Conservation (phyloP, 768 basidiomycete genomes). For the Mycena indigotica region DNA sequence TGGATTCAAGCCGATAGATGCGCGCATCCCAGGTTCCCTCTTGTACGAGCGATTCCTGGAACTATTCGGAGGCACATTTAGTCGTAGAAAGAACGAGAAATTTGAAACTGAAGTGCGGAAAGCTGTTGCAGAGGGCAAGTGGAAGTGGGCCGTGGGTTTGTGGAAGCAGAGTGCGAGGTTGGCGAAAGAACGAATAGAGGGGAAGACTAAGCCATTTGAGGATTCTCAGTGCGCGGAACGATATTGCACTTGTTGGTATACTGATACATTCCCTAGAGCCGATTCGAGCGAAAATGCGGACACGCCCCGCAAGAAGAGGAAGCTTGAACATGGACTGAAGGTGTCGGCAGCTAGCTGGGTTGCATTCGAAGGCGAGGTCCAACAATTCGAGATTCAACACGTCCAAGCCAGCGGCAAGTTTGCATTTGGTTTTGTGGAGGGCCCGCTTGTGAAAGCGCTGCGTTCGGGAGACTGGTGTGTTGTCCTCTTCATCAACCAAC, state of each 20-base stretch:
- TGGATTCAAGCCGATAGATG: conserved; percentile 94
- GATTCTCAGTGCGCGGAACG: too few relatives aligned
- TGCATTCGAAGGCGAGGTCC: conserved; percentile 64
- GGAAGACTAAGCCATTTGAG: conserved; percentile 31
- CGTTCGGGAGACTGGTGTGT: conserved; percentile 88
- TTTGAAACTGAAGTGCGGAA: conserved; percentile 82
- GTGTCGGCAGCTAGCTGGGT: conserved; percentile 63
- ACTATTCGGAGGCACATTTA: conserved; percentile 86
- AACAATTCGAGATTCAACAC: conserved; percentile 85
- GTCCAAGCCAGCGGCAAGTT: conserved; percentile 87
- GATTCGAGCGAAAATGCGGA: conserved; percentile 38
- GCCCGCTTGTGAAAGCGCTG: conserved; percentile 90
- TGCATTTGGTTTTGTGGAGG: conserved; percentile 94
- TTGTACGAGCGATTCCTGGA: conserved; percentile 76
- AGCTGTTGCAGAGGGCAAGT: conserved; percentile 79
- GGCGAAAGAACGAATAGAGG: conserved; percentile 64
- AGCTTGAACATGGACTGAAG: conserved; percentile 49
- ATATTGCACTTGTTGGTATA: too few relatives aligned
- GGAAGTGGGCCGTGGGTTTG: conserved; percentile 79
- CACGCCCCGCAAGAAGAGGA: conserved; percentile 70
- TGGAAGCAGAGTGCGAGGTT: conserved; percentile 80
- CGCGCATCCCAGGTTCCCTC: conserved; percentile 70
- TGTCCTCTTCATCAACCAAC: not conserved
- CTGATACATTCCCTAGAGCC: conserved; percentile 19
- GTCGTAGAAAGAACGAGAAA: conserved; percentile 83